Evolutionary conservation across 1,284 basidiomycete species (phyloP).

Genomic region (Ceratobasidium sp.): DNA sequence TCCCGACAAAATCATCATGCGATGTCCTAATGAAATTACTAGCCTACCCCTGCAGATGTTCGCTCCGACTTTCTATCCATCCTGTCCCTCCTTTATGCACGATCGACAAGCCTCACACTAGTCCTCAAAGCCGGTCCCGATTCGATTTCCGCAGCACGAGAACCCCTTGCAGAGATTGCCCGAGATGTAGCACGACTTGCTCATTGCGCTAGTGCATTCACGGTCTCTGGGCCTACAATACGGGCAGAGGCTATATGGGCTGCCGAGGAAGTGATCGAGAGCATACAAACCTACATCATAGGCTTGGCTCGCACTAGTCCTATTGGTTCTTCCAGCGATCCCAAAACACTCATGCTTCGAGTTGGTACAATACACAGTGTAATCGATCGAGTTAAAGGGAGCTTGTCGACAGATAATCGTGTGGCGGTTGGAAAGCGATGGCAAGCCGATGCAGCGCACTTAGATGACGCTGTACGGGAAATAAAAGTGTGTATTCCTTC

Average conservation of each 20-base stretch:
- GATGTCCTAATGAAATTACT: slow-evolving; percentile 60
- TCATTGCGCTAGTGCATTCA: slow-evolving; percentile 71
- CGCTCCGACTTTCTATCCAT: slow-evolving; percentile 70
- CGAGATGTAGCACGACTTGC: slow-evolving; percentile 68
- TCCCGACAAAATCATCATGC: too few relatives aligned
- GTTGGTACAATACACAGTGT: slow-evolving; percentile 76
- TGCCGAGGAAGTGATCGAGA: slow-evolving; percentile 65
- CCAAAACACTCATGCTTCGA: slow-evolving; percentile 71
- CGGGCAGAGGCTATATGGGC: slow-evolving; percentile 64
- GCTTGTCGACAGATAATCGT: slow-evolving; percentile 71
- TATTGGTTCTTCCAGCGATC: slow-evolving; percentile 48
- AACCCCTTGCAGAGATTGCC: slow-evolving; percentile 71
- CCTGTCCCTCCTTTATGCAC: slow-evolving; percentile 71
- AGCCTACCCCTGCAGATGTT: slow-evolving; percentile 44
- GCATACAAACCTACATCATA: slow-evolving; percentile 61
- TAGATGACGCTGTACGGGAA: slow-evolving; percentile 75
- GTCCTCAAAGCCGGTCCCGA: slow-evolving; percentile 73
- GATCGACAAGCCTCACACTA: slow-evolving; percentile 75
- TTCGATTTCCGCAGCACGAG: slow-evolving; percentile 68
- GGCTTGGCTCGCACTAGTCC: slow-evolving; percentile 49
- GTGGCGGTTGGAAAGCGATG: slow-evolving; percentile 72
- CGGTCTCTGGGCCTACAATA: slow-evolving; percentile 69
- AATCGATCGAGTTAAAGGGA: slow-evolving; percentile 65
- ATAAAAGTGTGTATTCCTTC: too few relatives aligned
- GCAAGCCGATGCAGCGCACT: slow-evolving; percentile 68